phyloP scores from a whole-genome alignment of 1,284 basidiomycete genomes.

The Ganoderma resinaceum region DNA sequence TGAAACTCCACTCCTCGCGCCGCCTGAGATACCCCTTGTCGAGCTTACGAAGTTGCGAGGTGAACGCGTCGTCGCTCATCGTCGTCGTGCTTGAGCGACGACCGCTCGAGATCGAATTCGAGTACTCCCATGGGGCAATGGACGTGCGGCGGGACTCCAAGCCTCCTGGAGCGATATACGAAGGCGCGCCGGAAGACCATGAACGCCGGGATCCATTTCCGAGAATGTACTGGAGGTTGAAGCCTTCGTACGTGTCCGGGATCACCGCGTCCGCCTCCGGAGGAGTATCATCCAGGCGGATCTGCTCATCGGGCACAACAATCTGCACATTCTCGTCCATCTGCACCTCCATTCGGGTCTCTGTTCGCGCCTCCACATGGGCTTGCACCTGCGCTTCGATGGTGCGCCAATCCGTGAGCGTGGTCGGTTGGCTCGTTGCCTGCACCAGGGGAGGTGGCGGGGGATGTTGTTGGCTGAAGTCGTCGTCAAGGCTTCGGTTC shows the following conservation, averaged over 20 bases:
- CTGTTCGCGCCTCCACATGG: constrained; percentile 25
- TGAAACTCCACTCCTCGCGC: constrained; percentile 68
- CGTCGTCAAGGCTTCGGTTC: constrained; percentile 35
- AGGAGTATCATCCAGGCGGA: constrained; percentile 7
- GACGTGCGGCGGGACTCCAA: constrained; percentile 24
- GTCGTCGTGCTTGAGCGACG: constrained; percentile 55
- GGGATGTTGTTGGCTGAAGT: constrained; percentile 16
- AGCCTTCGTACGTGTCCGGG: constrained; percentile 44
- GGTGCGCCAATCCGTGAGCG: constrained; percentile 29
- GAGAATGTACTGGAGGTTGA: constrained; percentile 54
- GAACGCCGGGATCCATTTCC: constrained; percentile 42
- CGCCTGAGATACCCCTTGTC: constrained; percentile 55
- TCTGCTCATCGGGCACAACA: constrained; percentile 17
- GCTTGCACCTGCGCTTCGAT: constrained; percentile 20
- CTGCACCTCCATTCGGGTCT: constrained; percentile 26
- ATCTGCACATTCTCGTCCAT: constrained; percentile 29
- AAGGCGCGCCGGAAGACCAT: constrained; percentile 44
- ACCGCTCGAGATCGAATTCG: constrained; percentile 36
- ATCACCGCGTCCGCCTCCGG: constrained; percentile 11
- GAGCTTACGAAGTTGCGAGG: constrained; percentile 54
- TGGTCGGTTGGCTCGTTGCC: constrained; percentile 27
- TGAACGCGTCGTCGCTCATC: constrained; percentile 66
- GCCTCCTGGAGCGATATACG: constrained; percentile 41
- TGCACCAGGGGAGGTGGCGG: constrained; percentile 14
- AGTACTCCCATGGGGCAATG: constrained; percentile 25